Percentiles rank a stretch among this genome's conserved stretches.
Evolutionary conservation across 2,329 filamentous ascomycete species (phyloP).

Genomic region (Aspergillus chevalieri): DNA sequence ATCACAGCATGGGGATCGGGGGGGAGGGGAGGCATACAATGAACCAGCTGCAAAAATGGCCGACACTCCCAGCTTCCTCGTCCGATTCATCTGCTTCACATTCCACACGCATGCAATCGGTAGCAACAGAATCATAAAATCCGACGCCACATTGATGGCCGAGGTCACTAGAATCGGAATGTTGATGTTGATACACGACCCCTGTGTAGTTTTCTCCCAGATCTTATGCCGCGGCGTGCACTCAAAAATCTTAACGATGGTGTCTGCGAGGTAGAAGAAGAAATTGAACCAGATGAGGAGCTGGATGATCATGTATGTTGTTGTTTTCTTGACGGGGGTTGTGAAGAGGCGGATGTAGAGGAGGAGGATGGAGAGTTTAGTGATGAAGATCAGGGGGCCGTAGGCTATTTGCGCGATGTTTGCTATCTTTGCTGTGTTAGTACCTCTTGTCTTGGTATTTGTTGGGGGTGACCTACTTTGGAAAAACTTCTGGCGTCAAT

Average conservation of each 20-base stretch:
- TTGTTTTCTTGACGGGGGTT: conserved; percentile 11
- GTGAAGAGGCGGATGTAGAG: conserved; percentile 22
- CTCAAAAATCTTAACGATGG: conserved; percentile 21
- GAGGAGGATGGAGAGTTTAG: conserved; percentile 24
- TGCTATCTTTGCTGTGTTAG: conserved; percentile 8
- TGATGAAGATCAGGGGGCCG: conserved; percentile 22
- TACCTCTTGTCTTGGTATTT: not conserved
- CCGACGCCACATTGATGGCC: conserved; percentile 18
- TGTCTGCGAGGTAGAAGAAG: conserved; percentile 18
- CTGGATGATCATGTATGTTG: conserved; percentile 15
- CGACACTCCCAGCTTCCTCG: conserved; percentile 14
- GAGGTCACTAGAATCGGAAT: conserved; percentile 15
- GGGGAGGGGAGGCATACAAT: conserved; percentile 10
- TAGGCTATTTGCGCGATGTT: conserved; percentile 23
- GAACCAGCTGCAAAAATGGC: conserved; percentile 18
- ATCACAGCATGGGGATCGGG: not conserved
- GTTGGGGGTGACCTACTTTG: conserved; percentile 7
- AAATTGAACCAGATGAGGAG: conserved; percentile 19
- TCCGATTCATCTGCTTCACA: conserved; percentile 14
- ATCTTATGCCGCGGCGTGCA: conserved; percentile 19
- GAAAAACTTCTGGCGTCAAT: conserved; percentile 13
- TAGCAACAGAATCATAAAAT: conserved; percentile 18
- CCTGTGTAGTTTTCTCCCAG: conserved; percentile 13
- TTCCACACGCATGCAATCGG: conserved; percentile 18
- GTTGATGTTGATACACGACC: conserved; percentile 19